phyloP scores from a whole-genome alignment of 2,329 filamentous ascomycete species.

The Blastomyces gilchristii region DNA sequence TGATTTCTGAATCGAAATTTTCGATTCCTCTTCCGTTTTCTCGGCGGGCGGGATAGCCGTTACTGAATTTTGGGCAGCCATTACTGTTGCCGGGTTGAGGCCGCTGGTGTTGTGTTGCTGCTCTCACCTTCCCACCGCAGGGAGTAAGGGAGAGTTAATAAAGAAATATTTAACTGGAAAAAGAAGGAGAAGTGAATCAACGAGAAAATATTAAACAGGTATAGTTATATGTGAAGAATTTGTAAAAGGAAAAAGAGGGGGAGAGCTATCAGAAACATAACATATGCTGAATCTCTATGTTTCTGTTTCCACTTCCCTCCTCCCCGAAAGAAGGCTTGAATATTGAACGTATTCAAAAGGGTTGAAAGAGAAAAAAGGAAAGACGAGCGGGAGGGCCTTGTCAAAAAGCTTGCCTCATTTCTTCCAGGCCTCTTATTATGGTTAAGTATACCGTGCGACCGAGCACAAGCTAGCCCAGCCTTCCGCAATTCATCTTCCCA shows the following conservation, averaged over 20 bases:
- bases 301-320: neutral
- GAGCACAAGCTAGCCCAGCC: neutral
- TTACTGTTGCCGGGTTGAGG: neutral
- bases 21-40: neutral
- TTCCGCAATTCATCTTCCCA: neutral
- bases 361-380: neutral
- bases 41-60: neutral
- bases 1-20: neutral
- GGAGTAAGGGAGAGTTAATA: neutral
- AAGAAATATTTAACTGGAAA: neutral
- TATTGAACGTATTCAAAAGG: neutral
- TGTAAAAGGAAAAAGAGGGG: too few species aligned
- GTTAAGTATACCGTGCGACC: neutral
- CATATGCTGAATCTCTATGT: neutral
- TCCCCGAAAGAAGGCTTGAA: neutral
- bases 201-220: neutral
- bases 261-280: neutral
- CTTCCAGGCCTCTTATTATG: neutral
- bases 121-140: neutral
- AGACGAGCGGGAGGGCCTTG: neutral
- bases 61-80: neutral
- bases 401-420: slow-evolving; percentile 1
- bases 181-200: neutral
- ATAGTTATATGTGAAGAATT: neutral
- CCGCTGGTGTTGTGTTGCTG: neutral